Conservation (phyloP, 169 alveolate species). For the Neospora caninum region DNA sequence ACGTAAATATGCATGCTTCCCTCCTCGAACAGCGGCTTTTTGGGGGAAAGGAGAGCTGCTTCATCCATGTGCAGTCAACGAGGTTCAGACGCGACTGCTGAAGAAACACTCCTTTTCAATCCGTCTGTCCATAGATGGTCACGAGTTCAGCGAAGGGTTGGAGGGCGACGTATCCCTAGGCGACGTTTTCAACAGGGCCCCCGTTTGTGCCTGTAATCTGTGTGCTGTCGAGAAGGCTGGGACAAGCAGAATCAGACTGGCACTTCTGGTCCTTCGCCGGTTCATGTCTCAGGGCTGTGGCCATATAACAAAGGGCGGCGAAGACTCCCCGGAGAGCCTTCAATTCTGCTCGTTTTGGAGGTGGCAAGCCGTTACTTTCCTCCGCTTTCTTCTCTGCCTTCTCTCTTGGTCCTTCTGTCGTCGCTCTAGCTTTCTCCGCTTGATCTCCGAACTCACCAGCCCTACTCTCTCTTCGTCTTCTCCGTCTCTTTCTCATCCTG, state of each 20-base stretch:
- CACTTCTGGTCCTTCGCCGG: background rate
- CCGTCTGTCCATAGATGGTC: background rate
- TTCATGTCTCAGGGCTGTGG: background rate
- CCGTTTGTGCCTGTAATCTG: too few relatives aligned
- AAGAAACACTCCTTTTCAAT: too few relatives aligned
- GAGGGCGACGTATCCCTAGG: too few relatives aligned
- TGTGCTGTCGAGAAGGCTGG: too few relatives aligned
- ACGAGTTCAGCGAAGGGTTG: background rate
- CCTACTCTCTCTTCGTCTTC: background rate
- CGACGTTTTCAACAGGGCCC: too few relatives aligned
- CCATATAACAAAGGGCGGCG: conserved; percentile 22
- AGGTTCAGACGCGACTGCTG: too few relatives aligned
- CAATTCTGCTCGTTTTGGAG: background rate
- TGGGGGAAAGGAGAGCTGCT: too few relatives aligned
- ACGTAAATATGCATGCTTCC: too few relatives aligned
- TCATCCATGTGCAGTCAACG: too few relatives aligned
- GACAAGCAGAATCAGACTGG: background rate
- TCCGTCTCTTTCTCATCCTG: background rate
- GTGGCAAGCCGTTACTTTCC: background rate
- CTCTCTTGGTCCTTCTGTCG: background rate
- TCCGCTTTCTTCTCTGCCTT: background rate
- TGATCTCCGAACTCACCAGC: background rate
- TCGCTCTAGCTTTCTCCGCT: background rate
- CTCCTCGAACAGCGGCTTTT: too few relatives aligned
- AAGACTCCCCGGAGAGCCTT: background rate